These are phyloP conservation scores for Lepraria neglecta DNA, from an alignment of 495 filamentous ascomycete genomes.

Conservation along the genomic window DNA sequence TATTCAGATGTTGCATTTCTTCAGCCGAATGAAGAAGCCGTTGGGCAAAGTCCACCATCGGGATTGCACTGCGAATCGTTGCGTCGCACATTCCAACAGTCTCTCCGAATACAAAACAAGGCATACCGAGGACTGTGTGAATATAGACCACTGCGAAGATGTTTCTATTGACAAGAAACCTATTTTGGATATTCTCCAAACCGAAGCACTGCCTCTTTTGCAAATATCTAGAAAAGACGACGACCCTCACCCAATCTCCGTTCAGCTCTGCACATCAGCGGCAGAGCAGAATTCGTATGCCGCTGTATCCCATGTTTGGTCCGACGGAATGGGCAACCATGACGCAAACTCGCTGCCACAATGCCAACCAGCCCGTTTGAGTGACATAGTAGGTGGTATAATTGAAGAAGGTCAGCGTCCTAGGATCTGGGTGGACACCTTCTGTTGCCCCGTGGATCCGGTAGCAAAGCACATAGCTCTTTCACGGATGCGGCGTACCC, in stretches of 20 bases:
- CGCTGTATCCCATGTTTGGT: conserved; percentile 36
- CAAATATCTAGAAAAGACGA: not conserved
- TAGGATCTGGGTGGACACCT: conserved; percentile 34
- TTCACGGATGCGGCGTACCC: conserved; percentile 27
- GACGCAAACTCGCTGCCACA: conserved; percentile 29
- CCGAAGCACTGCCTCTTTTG: conserved; percentile 12
- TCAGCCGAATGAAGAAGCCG: conserved; percentile 10
- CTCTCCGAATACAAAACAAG: not conserved
- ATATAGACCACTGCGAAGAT: not conserved
- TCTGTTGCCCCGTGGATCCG: conserved; percentile 32
- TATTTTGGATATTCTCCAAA: not conserved
- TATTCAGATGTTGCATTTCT: conserved; percentile 5
- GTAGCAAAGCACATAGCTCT: conserved; percentile 26
- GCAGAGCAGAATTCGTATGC: conserved; percentile 5
- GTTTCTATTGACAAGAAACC: not conserved
- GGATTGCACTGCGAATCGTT: not conserved
- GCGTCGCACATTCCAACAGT: conserved; percentile 1
- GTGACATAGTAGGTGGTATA: conserved; percentile 19
- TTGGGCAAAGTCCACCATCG: not conserved
- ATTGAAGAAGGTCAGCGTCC: conserved; percentile 6
- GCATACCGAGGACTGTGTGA: not conserved
- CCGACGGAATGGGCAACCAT: conserved; percentile 35
- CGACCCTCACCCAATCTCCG: not conserved
- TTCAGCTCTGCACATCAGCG: not conserved
- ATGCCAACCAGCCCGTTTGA: conserved; percentile 29